A percentile compares a stretch with the other conserved stretches of the same genome.
Conservation (phyloP, 768 basidiomycete species). For the Asterophora parasitica region DNA sequence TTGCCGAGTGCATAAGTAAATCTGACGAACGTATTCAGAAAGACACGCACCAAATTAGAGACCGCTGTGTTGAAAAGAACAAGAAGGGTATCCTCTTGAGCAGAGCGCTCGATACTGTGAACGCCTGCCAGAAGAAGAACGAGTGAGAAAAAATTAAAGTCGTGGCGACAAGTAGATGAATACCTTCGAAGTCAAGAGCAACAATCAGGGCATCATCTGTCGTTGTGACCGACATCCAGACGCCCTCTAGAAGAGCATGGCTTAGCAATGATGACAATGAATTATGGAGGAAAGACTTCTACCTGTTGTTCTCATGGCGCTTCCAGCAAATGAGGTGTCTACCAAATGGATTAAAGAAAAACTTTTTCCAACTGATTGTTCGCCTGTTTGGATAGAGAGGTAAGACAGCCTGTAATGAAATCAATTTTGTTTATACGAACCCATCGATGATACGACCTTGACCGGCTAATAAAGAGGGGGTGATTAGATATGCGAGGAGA, state of each 20-base stretch:
- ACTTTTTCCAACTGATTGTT: conserved; percentile 63
- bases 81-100: conserved; percentile 59
- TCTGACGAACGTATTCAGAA: background rate
- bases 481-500: background rate
- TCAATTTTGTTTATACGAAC: conserved; percentile 18
- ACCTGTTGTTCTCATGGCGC: conserved; percentile 60
- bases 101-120: conserved; percentile 58
- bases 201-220: conserved; percentile 50
- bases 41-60: conserved; percentile 49
- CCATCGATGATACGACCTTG: conserved; percentile 64
- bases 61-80: conserved; percentile 64
- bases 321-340: conserved; percentile 63
- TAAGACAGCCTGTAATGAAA: background rate
- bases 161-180: background rate
- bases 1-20: background rate
- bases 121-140: conserved; percentile 34
- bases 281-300: background rate
- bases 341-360: conserved; percentile 55
- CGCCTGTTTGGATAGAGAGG: conserved; percentile 29
- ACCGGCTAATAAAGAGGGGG: conserved; percentile 40
- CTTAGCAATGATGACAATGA: background rate
- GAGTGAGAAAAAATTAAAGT: background rate
- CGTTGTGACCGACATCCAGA: conserved; percentile 66
- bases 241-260: conserved; percentile 36
- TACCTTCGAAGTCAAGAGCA: conserved; percentile 62